Base-by-base conservation (phyloP, 176 grass and related monocot species). In the Metroxylon sagu region DNA sequence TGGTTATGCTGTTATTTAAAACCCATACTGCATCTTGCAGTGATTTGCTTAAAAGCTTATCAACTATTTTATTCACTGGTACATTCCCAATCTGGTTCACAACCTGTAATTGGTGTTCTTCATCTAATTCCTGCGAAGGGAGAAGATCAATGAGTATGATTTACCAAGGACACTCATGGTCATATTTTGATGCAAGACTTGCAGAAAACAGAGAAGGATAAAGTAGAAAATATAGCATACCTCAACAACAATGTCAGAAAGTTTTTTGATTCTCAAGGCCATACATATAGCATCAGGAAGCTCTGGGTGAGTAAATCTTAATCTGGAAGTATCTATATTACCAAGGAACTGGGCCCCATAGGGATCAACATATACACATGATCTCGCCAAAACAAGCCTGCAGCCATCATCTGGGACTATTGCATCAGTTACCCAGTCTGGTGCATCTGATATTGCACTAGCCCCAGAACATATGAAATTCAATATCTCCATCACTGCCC, bases 401-500 rank as follows among this genome's bases (percentile, higher is more conserved):
- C 92, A 90, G 73, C 92, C 92, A 75, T 96, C 92, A 79, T 96
- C 92, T 30, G 92, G 92, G 82, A 96, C 79, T 69, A 96, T 83
- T 26, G 80, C 73, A 75, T 88, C 83, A 74, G 83, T 77, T 70
- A 57, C 18, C 49, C 63, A 66, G 70, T 84, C 86, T 53, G 67
- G 77, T 52, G 67, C 21, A 52, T 82, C 74, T 71, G 75, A 52
- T 25, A 66, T 74, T 62, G 56, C 64, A 52, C 62, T 71, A 69
- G 48, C 73, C 72, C 73, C 78, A 78, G 62, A 85, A 77, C 87
- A 90, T 73, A 96, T 84, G 68, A 82, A 96, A 29, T 82, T 80
- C 75, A 96, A 78, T 18, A 96, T 87, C 79, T 82, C 83, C 77
- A 90, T 79, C 50, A 90, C 87, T 28, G 92, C 92, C 27, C 92